Evolutionary conservation across 805 yeast species (phyloP), one percentile per base, ranked within the genome.

Genomic region (Kodamaea sagamina): DNA sequence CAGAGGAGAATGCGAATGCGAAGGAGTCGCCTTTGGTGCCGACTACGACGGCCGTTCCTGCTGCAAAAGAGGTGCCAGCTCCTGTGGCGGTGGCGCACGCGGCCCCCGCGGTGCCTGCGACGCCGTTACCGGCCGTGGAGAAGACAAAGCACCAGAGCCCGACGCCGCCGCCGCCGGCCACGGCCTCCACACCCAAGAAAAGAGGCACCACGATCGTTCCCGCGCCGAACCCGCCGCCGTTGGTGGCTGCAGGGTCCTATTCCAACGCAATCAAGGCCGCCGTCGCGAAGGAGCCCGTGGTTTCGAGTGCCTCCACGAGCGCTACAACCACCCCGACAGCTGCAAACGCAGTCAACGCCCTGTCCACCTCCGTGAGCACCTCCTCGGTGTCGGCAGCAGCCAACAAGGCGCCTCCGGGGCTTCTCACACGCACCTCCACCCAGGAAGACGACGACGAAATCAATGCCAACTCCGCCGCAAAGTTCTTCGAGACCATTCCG

Each of bases 221-320:
- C 4, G 60, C 58, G 3, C 55, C 55, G 3, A 44, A 44, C 26
- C 61, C 63, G 1, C 62, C 64, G 13, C 59, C 61, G 11, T 40
- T 44, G 21, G 35, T 36, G 8, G 36, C 47, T 10, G 55, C 57
- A 7, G 50, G 50, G 12, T 49, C 60, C 5, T 59, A 61, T 39
- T 56, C 64, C 12, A 54, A 54, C 29, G 53, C 52, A n/a, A 55
- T 50, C 25, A 58, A 52, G 49, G 57, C 58, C 4, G 59, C 62
- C 9, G 34, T 29, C 3, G 34, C 34, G 6, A 29, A 29, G 19
- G 34, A 29, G n/a, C 34, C 34, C 3, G 34, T 15, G 10, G 17
- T 8, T 4, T 29, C 34, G 7, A 28, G 32, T 28, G 19, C 34
- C 7, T 12, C 34, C n/a, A 29, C 19, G 5, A 29, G 34, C 17